Conservation (phyloP, 2,329 filamentous ascomycete species). For the Botrytis paeoniae region DNA sequence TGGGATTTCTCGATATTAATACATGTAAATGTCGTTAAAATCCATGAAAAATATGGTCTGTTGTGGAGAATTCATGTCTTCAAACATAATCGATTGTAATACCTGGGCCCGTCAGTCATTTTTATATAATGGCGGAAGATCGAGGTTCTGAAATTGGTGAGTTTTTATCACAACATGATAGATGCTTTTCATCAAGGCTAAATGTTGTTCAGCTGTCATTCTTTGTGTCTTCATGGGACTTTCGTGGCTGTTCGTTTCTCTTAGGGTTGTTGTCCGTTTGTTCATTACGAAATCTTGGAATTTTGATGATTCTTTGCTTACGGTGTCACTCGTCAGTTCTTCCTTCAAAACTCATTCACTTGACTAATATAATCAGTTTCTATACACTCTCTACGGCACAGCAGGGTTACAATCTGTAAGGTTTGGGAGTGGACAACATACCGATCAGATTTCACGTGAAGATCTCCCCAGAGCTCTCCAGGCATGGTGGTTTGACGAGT, state of each 20-base stretch:
- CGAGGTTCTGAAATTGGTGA: slow-evolving; percentile 5
- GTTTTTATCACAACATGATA: not conserved
- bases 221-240: slow-evolving; percentile 27
- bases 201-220: slow-evolving; percentile 23
- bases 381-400: slow-evolving; percentile 27
- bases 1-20: not conserved
- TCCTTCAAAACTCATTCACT: not conserved
- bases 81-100: not conserved
- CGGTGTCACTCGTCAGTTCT: slow-evolving; percentile 27
- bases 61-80: not conserved
- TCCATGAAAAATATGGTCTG: not conserved
- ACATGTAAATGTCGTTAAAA: not conserved
- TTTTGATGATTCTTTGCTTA: slow-evolving; percentile 30
- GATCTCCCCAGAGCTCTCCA: slow-evolving; percentile 27
- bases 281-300: slow-evolving; percentile 31
- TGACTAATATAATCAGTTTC: slow-evolving; percentile 21
- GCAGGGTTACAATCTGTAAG: slow-evolving; percentile 24
- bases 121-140: not conserved
- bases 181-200: slow-evolving; percentile 6
- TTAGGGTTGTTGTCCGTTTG: slow-evolving; percentile 30
- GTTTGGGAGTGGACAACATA: slow-evolving; percentile 29
- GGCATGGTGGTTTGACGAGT: slow-evolving; percentile 48
- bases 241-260: slow-evolving; percentile 28
- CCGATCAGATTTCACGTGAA: slow-evolving; percentile 20
- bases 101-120: not conserved